Conservation (phyloP, 306 rosid genomes). For the Pterocarpus santalinus region DNA sequence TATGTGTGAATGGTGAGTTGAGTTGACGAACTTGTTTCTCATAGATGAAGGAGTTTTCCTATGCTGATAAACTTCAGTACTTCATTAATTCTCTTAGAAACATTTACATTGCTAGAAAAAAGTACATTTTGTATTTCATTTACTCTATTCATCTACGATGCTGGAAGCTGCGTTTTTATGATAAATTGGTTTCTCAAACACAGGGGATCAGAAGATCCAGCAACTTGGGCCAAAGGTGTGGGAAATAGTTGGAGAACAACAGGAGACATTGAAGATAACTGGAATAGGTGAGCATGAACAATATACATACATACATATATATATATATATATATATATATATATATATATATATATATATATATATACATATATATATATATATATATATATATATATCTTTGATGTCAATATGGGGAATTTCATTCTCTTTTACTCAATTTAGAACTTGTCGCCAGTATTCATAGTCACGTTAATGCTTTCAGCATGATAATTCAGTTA, state of each 20-base stretch:
- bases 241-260: slow-evolving; percentile 95
- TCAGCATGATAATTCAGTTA: neutral
- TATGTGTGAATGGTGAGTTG: slow-evolving; percentile 80
- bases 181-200: slow-evolving; percentile 38
- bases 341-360: neutral
- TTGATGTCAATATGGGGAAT: slow-evolving; percentile 11
- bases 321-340: neutral
- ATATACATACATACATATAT: neutral
- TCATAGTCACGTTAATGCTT: slow-evolving; percentile 12
- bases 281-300: slow-evolving; percentile 62
- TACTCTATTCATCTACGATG: neutral
- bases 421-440: slow-evolving; percentile 18
- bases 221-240: slow-evolving; percentile 68
- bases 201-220: slow-evolving; percentile 82
- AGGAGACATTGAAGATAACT: slow-evolving; percentile 71
- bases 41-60: neutral
- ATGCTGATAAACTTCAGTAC: neutral
- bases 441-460: slow-evolving; percentile 8
- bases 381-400: neutral
- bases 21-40: slow-evolving; percentile 18
- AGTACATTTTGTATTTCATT: neutral
- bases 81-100: neutral
- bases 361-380: neutral
- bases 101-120: slow-evolving; percentile 9
- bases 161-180: neutral